phyloP scores from a whole-genome alignment of 169 alveolate genomes.

The Cyclospora cayetanensis region DNA sequence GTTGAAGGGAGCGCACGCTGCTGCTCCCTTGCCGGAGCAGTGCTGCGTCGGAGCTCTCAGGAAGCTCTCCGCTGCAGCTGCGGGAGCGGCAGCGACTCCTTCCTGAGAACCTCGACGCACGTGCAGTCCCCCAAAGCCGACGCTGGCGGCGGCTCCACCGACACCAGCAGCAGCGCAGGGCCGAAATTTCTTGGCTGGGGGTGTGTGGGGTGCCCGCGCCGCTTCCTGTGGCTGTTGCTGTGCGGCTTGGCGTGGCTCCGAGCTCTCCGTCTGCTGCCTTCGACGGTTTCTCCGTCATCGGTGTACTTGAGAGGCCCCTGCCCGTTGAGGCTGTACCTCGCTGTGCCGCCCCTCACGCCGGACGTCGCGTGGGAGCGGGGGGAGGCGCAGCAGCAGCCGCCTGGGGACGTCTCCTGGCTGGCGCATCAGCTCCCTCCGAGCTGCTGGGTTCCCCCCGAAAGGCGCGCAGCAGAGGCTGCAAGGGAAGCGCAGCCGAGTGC shows the following conservation, averaged over 20 bases:
- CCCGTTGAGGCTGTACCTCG: not conserved
- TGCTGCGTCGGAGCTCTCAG: not conserved
- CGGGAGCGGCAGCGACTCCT: not conserved
- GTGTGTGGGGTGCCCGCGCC: not conserved
- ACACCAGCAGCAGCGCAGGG: not conserved
- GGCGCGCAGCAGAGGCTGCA: not conserved
- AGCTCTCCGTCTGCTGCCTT: not conserved
- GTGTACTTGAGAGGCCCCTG: not conserved
- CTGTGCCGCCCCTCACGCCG: not conserved
- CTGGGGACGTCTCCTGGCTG: not conserved
- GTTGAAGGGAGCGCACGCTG: not conserved
- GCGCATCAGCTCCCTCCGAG: not conserved
- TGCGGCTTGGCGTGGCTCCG: not conserved
- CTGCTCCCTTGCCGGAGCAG: not conserved
- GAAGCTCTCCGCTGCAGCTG: not conserved
- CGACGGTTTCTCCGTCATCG: not conserved
- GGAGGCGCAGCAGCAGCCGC: slow-evolving; percentile 2
- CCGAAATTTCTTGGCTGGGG: no score
- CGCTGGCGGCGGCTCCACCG: not conserved
- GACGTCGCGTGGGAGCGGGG: not conserved
- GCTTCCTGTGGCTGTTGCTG: not conserved
- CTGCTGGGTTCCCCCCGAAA: not conserved
- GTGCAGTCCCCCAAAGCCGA: no score
- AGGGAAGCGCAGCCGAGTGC: not conserved
- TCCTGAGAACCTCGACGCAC: no score